Conservation (phyloP, 257 asterid species). For the Solanum acaule region DNA sequence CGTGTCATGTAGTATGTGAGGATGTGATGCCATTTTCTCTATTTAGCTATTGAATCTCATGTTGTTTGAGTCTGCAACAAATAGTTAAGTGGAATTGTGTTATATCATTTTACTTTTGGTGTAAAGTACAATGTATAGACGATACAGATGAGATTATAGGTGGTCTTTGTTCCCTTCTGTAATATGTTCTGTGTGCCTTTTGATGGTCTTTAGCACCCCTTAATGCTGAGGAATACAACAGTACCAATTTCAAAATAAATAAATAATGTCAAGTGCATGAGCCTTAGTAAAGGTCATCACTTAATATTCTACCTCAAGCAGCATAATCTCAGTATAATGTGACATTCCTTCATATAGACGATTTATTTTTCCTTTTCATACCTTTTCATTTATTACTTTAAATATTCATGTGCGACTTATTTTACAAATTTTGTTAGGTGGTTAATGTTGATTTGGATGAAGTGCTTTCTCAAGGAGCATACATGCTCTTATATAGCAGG, state of each 20-base stretch:
- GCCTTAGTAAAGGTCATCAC: background rate
- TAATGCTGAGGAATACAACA: background rate
- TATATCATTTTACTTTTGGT: background rate
- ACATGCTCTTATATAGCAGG: conserved; percentile 96
- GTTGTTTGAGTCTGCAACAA: background rate
- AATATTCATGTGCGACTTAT: background rate
- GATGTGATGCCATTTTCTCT: background rate
- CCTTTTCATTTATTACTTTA: background rate
- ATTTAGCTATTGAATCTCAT: background rate
- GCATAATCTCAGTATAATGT: background rate
- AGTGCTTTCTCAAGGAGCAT: conserved; percentile 95
- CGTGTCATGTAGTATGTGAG: background rate
- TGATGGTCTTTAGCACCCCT: background rate
- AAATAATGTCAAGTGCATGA: background rate
- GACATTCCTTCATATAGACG: background rate
- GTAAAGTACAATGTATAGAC: background rate
- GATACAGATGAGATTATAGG: background rate
- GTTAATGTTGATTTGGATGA: conserved; percentile 61
- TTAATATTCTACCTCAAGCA: background rate
- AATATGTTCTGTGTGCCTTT: background rate
- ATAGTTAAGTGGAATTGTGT: background rate
- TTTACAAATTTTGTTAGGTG: conserved; percentile 37
- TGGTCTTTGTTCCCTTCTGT: background rate
- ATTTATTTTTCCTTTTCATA: background rate
- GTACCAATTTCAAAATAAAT: background rate